Base-by-base conservation (phyloP, 371 early-diverging fungal genomes). In the Rhizopus sp. region DNA sequence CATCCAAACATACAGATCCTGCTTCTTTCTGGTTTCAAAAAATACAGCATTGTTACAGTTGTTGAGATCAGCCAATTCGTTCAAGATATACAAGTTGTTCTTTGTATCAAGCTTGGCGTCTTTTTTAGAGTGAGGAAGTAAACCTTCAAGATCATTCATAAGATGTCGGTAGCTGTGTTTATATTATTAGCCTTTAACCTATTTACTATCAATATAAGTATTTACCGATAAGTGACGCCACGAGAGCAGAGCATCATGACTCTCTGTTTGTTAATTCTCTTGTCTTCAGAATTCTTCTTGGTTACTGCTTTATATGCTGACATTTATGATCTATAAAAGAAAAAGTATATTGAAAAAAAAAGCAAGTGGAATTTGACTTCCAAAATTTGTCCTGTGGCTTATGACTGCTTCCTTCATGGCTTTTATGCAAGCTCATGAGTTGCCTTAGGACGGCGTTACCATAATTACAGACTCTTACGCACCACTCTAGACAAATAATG, bases 1-100 rank as follows among this genome's bases (percentile, higher is more conserved):
- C 63, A 95, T 82, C 99, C 97, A 97, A 85, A 97, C 64, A 78
- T 95, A 98, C 59, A 96, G 71, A 75, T 98, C 97, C 63, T 88
- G 84, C 67, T 92, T 86, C 72, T 93, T 94, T 55, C 96, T 84
- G 10, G 90, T 87, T 72, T 98, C 99, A 75, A 98, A 95, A 73
- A 90, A 98, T 42, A 98, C 75, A 63, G 89, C 89, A 69, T 96
- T 96, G 82, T 97, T 97, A 84, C 99, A 97, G 80, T 94, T 94
- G 82, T 92, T 93, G 50, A 97, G 84, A 59, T 97, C 96, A 8
- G 95, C 93, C 41, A 98, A 80, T 77, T 97, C 99, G 69, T 97
- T 97, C 50, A 98, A 72, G 35, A 92, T 67, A 15, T 85, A 75
- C 55, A 96, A 87, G 60, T 94, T 89, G 67, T 81, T 82, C 70